Conservation (phyloP, 2,329 filamentous ascomycete genomes). For the Diaporthe vexans region DNA sequence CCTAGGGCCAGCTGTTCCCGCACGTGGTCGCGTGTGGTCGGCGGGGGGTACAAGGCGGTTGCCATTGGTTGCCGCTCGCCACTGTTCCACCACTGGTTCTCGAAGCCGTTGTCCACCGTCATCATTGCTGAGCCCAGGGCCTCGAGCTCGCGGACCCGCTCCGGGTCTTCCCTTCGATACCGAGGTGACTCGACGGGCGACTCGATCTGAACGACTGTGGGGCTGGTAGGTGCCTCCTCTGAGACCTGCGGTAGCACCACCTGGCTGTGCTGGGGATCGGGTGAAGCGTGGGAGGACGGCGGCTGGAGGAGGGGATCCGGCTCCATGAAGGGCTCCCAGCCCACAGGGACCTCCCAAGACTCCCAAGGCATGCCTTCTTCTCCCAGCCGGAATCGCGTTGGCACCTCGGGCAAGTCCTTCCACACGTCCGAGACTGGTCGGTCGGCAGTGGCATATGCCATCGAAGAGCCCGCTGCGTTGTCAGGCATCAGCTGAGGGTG, state of each 20-base stretch:
- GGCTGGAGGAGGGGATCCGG: conserved; percentile 48
- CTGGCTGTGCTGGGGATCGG: conserved; percentile 21
- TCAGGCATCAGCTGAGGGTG: conserved; percentile 48
- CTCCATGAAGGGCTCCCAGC: conserved; percentile 47
- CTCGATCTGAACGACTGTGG: conserved; percentile 44
- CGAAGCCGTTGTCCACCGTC: conserved; percentile 71
- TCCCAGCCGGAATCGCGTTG: conserved; percentile 58
- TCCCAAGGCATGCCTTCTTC: conserved; percentile 65
- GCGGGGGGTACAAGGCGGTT: conserved; percentile 43
- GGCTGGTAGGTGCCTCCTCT: conserved; percentile 40
- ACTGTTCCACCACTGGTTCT: conserved; percentile 71
- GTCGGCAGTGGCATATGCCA: conserved; percentile 43
- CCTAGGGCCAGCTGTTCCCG: conserved; percentile 46
- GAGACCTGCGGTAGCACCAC: not conserved
- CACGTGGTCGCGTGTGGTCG: conserved; percentile 45
- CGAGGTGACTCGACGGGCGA: conserved; percentile 45
- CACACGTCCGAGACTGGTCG: conserved; percentile 48
- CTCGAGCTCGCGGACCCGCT: conserved; percentile 58
- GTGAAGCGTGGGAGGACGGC: conserved; percentile 39
- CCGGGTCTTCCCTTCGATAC: conserved; percentile 51
- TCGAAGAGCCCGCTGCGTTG: conserved; percentile 47
- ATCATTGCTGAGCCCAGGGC: conserved; percentile 67
- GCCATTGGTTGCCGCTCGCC: conserved; percentile 53
- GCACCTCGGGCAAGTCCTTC: conserved; percentile 60
- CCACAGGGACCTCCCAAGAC: conserved; percentile 53